Evolutionary conservation across 371 early-diverging fungal genomes (phyloP).

Genomic region (Mortierella sp.): DNA sequence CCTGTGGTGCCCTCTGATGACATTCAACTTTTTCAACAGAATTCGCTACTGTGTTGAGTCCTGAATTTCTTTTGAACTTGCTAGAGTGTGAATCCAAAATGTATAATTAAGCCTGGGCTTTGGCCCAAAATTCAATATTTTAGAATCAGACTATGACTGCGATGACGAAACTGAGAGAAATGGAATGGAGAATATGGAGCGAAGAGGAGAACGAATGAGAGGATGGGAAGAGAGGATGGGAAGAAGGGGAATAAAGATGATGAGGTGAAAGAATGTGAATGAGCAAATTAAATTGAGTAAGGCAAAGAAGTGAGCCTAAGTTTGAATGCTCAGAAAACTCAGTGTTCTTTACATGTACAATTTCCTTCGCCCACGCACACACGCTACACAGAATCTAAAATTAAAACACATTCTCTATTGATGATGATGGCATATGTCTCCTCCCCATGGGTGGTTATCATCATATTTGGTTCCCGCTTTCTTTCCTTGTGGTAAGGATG

Average conservation of each 20-base stretch:
- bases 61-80: background rate
- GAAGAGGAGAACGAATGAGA: constrained; percentile 19
- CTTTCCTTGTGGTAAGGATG: too few relatives aligned
- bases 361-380: background rate
- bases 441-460: too few relatives aligned
- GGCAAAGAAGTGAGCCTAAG: background rate
- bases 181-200: background rate
- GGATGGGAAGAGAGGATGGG: constrained; percentile 3
- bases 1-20: constrained; percentile 19
- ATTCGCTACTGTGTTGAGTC: background rate
- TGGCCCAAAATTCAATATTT: background rate
- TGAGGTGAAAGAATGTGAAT: background rate
- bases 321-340: too few relatives aligned
- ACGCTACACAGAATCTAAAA: too few relatives aligned
- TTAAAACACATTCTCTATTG: too few relatives aligned
- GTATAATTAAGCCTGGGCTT: too few relatives aligned
- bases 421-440: too few relatives aligned
- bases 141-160: background rate
- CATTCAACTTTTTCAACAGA: constrained; percentile 5
- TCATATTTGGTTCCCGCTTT: too few relatives aligned
- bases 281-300: background rate
- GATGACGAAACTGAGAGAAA: background rate
- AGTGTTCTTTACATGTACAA: background rate
- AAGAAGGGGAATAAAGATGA: background rate
- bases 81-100: too few relatives aligned